phyloP scores from a whole-genome alignment of 2,329 filamentous ascomycete species.

The Diaporthe sp. region DNA sequence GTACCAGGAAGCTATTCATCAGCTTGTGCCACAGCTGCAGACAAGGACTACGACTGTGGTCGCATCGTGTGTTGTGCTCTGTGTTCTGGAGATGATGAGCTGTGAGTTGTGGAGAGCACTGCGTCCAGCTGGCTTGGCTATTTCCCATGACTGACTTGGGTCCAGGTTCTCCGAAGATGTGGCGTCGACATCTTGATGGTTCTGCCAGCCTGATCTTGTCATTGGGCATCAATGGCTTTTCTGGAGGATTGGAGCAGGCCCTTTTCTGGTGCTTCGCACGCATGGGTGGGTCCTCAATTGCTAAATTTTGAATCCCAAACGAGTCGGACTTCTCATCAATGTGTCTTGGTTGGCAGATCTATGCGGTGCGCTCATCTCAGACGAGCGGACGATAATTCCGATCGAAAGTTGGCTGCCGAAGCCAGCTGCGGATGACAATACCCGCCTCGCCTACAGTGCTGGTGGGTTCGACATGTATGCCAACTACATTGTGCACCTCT shows the following conservation, averaged over 20 bases:
- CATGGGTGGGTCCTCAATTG: constrained; percentile 54
- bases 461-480: constrained; percentile 64
- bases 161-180: constrained; percentile 40
- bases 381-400: constrained; percentile 41
- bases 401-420: constrained; percentile 11
- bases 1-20: constrained; percentile 64
- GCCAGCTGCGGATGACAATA: not conserved
- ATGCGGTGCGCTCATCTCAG: constrained; percentile 66
- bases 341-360: constrained; percentile 51
- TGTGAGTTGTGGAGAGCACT: constrained; percentile 46
- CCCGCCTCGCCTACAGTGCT: constrained; percentile 4
- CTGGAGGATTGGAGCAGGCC: constrained; percentile 61
- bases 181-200: constrained; percentile 67
- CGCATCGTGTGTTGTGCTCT: constrained; percentile 52
- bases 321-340: not conserved
- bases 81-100: constrained; percentile 56
- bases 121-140: too few relatives aligned
- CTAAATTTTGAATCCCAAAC: not conserved
- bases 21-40: constrained; percentile 49
- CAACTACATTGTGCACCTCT: constrained; percentile 69
- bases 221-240: constrained; percentile 63
- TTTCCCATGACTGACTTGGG: constrained; percentile 38
- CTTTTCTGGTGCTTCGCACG: constrained; percentile 70
- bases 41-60: constrained; percentile 46
- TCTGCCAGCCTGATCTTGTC: constrained; percentile 66